A percentile compares a stretch with the other conserved stretches of the same genome.
Evolutionary conservation across 371 early-diverging fungal genomes (phyloP).

Genomic region (Haplosporangium sp.): DNA sequence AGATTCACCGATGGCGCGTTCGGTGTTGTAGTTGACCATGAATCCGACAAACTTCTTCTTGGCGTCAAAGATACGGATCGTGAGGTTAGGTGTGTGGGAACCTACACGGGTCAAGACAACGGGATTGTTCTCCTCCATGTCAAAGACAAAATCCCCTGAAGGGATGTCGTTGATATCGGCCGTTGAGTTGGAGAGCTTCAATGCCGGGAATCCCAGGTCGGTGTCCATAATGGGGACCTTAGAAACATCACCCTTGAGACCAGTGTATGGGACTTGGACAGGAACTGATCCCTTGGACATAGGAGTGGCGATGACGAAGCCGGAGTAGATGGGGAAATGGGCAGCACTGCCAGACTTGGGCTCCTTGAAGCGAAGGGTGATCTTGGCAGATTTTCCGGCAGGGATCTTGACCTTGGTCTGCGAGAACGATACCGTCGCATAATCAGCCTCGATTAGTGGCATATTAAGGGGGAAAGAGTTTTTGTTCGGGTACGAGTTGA

Average conservation of each 20-base stretch:
- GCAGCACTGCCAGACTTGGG: constrained; percentile 38
- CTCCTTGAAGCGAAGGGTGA: constrained; percentile 55
- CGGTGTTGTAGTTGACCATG: constrained; percentile 12
- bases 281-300: constrained; percentile 13
- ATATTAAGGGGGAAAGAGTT: constrained; percentile 29
- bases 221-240: constrained; percentile 58
- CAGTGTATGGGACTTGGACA: constrained; percentile 63
- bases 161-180: too few species aligned
- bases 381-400: constrained; percentile 52
- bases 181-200: not conserved
- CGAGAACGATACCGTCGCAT: constrained; percentile 51
- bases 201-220: not conserved
- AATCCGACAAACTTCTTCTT: constrained; percentile 22
- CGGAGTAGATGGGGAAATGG: constrained; percentile 38
- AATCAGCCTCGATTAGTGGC: constrained; percentile 42
- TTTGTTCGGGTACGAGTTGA: constrained; percentile 51
- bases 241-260: constrained; percentile 58
- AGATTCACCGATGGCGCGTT: constrained; percentile 8
- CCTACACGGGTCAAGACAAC: constrained; percentile 27
- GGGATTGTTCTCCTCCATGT: not conserved
- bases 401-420: constrained; percentile 31
- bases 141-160: too few species aligned
- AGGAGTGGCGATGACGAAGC: constrained; percentile 29
- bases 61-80: constrained; percentile 25
- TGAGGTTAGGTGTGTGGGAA: constrained; percentile 35